Conservation (phyloP, 2,329 filamentous ascomycete species). For the Aciculosporium take region DNA sequence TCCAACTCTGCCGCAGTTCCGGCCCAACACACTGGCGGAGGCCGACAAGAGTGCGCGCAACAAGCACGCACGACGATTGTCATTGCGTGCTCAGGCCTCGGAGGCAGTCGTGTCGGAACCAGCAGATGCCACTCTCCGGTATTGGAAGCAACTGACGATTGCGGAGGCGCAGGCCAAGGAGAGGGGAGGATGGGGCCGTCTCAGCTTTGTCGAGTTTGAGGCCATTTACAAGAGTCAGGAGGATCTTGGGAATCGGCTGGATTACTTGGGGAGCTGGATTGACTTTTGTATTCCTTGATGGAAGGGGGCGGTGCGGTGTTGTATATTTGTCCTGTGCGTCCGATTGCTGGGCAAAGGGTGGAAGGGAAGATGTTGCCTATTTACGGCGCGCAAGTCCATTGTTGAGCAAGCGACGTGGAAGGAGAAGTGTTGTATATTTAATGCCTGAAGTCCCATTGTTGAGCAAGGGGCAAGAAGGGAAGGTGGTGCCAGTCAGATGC, state of each 20-base stretch:
- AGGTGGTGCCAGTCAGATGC: too few species aligned
- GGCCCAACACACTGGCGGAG: conserved; percentile 34
- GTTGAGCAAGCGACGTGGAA: too few species aligned
- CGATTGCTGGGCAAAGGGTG: too few species aligned
- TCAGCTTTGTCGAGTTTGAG: conserved; percentile 71
- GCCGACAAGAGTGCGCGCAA: conserved; percentile 8
- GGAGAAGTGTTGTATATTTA: too few species aligned
- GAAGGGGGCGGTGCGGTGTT: background rate
- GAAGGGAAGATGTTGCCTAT: too few species aligned
- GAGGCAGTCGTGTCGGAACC: conserved; percentile 10
- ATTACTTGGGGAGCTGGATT: conserved; percentile 83
- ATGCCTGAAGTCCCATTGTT: too few species aligned
- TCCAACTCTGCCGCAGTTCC: conserved; percentile 54
- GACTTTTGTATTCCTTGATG: conserved; percentile 58
- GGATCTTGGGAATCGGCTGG: conserved; percentile 48
- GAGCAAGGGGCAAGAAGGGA: too few species aligned
- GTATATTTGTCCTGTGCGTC: too few species aligned
- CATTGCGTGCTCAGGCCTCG: background rate
- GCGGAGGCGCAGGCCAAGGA: conserved; percentile 54
- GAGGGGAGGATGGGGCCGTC: conserved; percentile 65
- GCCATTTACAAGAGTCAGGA: conserved; percentile 55
- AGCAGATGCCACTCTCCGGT: conserved; percentile 21
- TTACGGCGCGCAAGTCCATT: too few species aligned
- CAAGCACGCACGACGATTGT: background rate
- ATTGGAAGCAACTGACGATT: conserved; percentile 43